Evolutionary conservation across 2,329 filamentous ascomycete genomes (phyloP).

Genomic region (Arthroderma sp.): DNA sequence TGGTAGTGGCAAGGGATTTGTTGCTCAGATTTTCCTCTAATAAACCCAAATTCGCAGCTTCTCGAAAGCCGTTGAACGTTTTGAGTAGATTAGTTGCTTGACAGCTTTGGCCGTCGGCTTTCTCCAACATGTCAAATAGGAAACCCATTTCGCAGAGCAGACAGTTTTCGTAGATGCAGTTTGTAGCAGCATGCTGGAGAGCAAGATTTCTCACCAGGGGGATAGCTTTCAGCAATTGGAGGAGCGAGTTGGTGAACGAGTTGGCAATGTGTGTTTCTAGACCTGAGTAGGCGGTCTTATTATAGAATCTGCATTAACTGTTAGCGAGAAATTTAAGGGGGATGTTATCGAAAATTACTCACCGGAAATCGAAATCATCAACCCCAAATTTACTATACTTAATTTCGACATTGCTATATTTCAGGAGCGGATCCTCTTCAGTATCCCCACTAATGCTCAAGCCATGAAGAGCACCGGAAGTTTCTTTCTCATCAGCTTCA

Average conservation of each 20-base stretch:
- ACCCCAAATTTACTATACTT: conserved; percentile 98
- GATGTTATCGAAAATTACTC: conserved; percentile 32
- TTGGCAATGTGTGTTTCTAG: conserved; percentile 94
- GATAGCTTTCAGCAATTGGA: conserved; percentile 86
- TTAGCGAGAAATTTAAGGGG: background rate
- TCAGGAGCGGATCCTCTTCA: conserved; percentile 68
- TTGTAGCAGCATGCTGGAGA: conserved; percentile 73
- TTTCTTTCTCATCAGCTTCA: conserved; percentile 18
- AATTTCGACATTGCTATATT: conserved; percentile 92
- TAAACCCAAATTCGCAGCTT: conserved; percentile 63
- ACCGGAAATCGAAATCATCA: conserved; percentile 98
- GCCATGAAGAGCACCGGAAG: conserved; percentile 52
- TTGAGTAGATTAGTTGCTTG: conserved; percentile 93
- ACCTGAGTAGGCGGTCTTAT: conserved; percentile 81
- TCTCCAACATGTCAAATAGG: conserved; percentile 94
- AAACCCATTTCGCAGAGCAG: conserved; percentile 90
- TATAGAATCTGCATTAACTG: conserved; percentile 58
- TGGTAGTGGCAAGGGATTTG: conserved; percentile 61
- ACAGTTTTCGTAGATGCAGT: conserved; percentile 71
- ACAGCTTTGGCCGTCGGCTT: conserved; percentile 84
- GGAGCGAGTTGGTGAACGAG: conserved; percentile 83
- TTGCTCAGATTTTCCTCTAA: conserved; percentile 71
- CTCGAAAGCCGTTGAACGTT: conserved; percentile 69
- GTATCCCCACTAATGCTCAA: conserved; percentile 56
- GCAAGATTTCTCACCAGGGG: conserved; percentile 78